Evolutionary conservation across 2,329 filamentous ascomycete genomes (phyloP), one percentile per base, ranked within the genome.

Genomic region (Xylariaceae sp.): DNA sequence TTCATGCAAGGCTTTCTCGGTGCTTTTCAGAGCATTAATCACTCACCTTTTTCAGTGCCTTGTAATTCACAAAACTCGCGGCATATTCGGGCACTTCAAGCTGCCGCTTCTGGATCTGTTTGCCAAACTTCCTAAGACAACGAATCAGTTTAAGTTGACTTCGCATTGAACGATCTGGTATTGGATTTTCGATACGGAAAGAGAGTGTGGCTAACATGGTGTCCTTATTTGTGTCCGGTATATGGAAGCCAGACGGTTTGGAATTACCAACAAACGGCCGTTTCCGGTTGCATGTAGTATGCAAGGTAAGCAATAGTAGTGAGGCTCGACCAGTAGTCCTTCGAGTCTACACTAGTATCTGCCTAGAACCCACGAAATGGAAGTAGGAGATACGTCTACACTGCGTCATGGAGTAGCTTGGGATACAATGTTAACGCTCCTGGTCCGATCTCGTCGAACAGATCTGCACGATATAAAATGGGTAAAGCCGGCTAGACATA

Each of bases 11-110:
- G 22, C 22, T 27, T 27, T 27, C 22, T 27, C 4, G 7, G 7
- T 7, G 22, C 22, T 14, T 33, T 40, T 14, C 10, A n/a, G n/a
- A n/a, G n/a, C n/a, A n/a, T n/a, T 18, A 7, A 17, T 44, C 43
- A 68, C 72, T 55, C 67, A 95, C 94, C 89, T 97, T 97, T 74
- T 99, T 99, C 62, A 99, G 78, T 53, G 90, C 91, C 75, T 99
- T 99, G 78, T 99, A 99, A 74, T 99, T 96, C 62, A 97, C 91
- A 68, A 99, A 99, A 73, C 91, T 96, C 58, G 92, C 90, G 55
- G 94, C 92, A 86, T 99, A 99, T 81, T 99, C 94, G 53, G 94
- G 94, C 53, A 99, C 91, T 71, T 99, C 94, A 65, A 99, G 89
- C 80, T 99, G 94, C 69, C 91, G 87, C 78, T 96, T 96, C 77